These are phyloP conservation scores for Monascus ruber DNA, from an alignment of 2,329 filamentous ascomycete genomes.

Conservation along the genomic window DNA sequence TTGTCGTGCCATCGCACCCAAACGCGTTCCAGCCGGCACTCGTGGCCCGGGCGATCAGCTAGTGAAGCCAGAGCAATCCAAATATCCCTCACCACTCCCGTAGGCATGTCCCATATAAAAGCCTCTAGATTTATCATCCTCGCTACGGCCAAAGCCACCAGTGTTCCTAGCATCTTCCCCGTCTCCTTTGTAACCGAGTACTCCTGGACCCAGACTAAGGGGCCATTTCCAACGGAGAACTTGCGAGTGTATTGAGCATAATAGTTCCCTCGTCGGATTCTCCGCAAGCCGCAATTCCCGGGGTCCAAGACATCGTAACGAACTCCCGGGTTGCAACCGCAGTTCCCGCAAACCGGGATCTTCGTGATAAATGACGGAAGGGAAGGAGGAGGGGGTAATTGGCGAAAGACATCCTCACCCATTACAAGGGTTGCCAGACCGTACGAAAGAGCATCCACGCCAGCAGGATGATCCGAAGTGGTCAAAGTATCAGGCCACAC, in stretches of 20 bases:
- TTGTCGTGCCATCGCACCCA: constrained; percentile 83
- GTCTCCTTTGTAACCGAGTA: constrained; percentile 74
- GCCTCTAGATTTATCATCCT: constrained; percentile 73
- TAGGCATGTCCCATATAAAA: constrained; percentile 85
- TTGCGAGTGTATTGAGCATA: constrained; percentile 70
- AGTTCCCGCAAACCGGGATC: constrained; percentile 15
- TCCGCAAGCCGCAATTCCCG: constrained; percentile 3
- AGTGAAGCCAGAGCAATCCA: constrained; percentile 68
- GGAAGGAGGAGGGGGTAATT: constrained; percentile 32
- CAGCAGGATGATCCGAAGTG: constrained; percentile 53
- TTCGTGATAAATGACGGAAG: background rate
- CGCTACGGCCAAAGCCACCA: constrained; percentile 67
- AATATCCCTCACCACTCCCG: constrained; percentile 67
- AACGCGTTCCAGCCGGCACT: constrained; percentile 58
- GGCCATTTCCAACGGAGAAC: constrained; percentile 76
- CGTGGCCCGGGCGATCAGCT: constrained; percentile 49
- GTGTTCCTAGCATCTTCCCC: constrained; percentile 77
- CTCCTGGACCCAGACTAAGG: constrained; percentile 64
- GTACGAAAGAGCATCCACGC: constrained; percentile 73
- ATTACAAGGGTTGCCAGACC: constrained; percentile 70
- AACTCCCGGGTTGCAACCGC: constrained; percentile 17
- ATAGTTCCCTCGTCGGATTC: constrained; percentile 52
- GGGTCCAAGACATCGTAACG: constrained; percentile 1
- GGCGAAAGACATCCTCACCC: constrained; percentile 52
- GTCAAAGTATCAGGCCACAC: constrained; percentile 68